A percentile compares a stretch with the other conserved stretches of the same genome.
These are phyloP conservation scores for Magnolia officinalis DNA, from an alignment of 164 flowering plant species.

Conservation along the genomic window DNA sequence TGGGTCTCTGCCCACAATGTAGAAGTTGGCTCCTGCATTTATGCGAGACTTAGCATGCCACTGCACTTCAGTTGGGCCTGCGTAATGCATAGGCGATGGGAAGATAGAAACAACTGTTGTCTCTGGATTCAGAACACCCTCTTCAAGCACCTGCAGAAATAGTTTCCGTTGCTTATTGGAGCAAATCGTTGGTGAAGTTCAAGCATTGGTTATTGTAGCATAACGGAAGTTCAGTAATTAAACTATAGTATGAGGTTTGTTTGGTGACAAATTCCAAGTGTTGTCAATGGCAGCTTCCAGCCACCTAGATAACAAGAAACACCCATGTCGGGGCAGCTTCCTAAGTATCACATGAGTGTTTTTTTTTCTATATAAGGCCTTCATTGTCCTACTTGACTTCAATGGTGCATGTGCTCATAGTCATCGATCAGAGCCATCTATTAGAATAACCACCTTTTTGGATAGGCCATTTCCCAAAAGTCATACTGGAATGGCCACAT, in stretches of 20 bases:
- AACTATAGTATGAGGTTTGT: background rate
- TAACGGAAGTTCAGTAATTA: background rate
- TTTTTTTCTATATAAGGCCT: slow-evolving; percentile 74
- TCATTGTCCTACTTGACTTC: background rate
- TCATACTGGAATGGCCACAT: background rate
- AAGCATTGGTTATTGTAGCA: background rate
- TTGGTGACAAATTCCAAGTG: background rate
- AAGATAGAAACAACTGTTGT: slow-evolving; percentile 88
- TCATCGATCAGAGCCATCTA: background rate
- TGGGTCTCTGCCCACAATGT: slow-evolving; percentile 95
- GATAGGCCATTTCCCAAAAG: background rate
- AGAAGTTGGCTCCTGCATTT: slow-evolving; percentile 97
- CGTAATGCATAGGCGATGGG: slow-evolving; percentile 99
- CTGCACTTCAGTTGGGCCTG: slow-evolving; percentile 97
- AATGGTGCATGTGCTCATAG: background rate
- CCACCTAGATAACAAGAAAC: slow-evolving; percentile 76
- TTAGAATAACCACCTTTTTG: no score
- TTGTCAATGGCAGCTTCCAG: background rate
- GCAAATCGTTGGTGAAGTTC: background rate
- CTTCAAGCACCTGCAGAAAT: slow-evolving; percentile 75
- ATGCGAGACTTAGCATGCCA: slow-evolving; percentile 99
- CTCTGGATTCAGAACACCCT: slow-evolving; percentile 93
- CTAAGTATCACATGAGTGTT: slow-evolving; percentile 90
- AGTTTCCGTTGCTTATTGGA: background rate
- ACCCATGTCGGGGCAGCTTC: slow-evolving; percentile 65